Evolutionary conservation across 164 flowering plant species (phyloP).

Genomic region (Protea cynaroides): DNA sequence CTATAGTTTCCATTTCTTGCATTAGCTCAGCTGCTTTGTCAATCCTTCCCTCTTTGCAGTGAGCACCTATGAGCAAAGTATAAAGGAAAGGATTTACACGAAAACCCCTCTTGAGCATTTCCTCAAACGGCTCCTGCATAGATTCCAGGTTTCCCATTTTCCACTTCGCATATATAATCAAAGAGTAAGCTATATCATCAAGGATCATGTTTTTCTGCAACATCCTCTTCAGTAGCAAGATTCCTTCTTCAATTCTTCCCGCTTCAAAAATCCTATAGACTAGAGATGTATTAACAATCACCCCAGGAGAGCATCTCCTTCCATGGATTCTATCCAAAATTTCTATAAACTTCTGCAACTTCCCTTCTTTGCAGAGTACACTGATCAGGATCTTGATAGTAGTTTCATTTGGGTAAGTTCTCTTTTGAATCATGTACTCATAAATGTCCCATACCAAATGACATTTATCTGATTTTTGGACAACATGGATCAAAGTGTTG

Average conservation of each 20-base stretch:
- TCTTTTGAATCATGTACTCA: constrained; percentile 55
- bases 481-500: constrained; percentile 55
- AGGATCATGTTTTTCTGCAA: constrained; percentile 60
- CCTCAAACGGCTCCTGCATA: constrained; percentile 46
- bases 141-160: constrained; percentile 35
- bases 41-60: constrained; percentile 36
- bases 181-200: constrained; percentile 58
- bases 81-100: constrained; percentile 54
- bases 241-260: constrained; percentile 50
- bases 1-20: constrained; percentile 52
- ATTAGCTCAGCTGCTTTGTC: constrained; percentile 46
- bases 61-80: constrained; percentile 52
- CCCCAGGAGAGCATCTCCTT: constrained; percentile 54
- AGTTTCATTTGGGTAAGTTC: constrained; percentile 60
- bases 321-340: constrained; percentile 56
- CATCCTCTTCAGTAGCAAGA: constrained; percentile 59
- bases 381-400: constrained; percentile 44
- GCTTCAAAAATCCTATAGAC: constrained; percentile 51
- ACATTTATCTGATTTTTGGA: constrained; percentile 42
- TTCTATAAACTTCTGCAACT: constrained; percentile 41
- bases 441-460: constrained; percentile 62
- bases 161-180: constrained; percentile 49
- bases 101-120: constrained; percentile 73
- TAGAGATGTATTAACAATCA: constrained; percentile 63
- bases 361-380: constrained; percentile 77